Base-by-base conservation (phyloP, 352 stramenopile genomes). In the Pseudoperonospora humuli region DNA sequence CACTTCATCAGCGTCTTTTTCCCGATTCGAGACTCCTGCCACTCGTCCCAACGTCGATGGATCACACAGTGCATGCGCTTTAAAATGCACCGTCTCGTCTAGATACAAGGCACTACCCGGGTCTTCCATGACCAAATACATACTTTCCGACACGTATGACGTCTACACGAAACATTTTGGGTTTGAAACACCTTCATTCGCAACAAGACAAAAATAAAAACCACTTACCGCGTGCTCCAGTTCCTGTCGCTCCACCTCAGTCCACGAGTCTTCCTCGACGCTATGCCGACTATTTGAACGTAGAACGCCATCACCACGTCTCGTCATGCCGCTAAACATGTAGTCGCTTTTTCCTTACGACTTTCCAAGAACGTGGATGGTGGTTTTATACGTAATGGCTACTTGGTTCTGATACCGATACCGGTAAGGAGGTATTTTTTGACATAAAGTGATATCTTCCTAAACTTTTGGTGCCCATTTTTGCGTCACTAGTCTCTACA, bases 221-320 rank as follows among this genome's bases (percentile, higher is more conserved):
- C 9, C 50, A 19, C 70, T 26, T 61, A 91, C 79, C 46, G 77
- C 76, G 37, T 86, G 72, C 23, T 86, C 75, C 18, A 88, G 61
- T 50, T 92, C 79, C 50, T 86, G 71, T 39, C 61, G 74, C 41
- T 92, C 75, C 15, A 92, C 79, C 5, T 82, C 68, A 41, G 79
- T 92, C 79, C 79, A 92, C 59, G 76, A 88, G 54, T 92, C 79
- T 29, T 92, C 79, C n/a, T 87, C 75, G 11, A 64, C 49, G 33
- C 49, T 61, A 20, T 62, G 63, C 7, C 36, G 37, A 31, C n/a
- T 53, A 40, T 14, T 43, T 11, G 40, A 64, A 10, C 42, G 35
- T 11, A 39, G 6, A 25, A 17, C 21, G 2, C 24, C n/a, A 1
- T 60, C 52, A 7, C 39, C 27, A 4, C 40, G 41, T 26, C 29